Evolutionary conservation across 768 basidiomycete species (phyloP), one percentile per base, ranked within the genome.

Genomic region (Pulveroboletus sp.): DNA sequence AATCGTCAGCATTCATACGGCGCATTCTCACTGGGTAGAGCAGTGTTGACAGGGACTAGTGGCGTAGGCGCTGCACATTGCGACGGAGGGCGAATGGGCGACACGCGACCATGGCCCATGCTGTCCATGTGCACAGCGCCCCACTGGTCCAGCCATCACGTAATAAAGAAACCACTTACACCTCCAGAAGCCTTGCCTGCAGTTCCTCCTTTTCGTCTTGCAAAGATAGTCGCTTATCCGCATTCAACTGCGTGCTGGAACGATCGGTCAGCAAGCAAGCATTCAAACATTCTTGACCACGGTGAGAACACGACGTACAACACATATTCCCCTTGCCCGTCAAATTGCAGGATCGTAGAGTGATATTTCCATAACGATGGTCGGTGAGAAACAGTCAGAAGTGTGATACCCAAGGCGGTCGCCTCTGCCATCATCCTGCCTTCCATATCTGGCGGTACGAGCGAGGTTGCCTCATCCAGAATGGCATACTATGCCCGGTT

Each of bases 361-460:
- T 95, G 93, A 63, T 93, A 91, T 64, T 86, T 86, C 92, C 93
- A 98, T 53, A 97, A 67, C 24, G 90, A 93, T 19, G 94, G 90
- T 9, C 94, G 83, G 72, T 98, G 94, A 31, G 93, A 95, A 27
- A 98, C 94, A 1, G 93, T 97, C 55, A 98, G 70, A 22, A 98
- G 77, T 0, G 94, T 97, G 60, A 97, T 97, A 2, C 87, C 89
- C 23, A 96, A 74, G 44, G 77, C 73, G 0, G 89, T 88, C 2
- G 93, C 94, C 58, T 89, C 80, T 63, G 92, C 89, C 84, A 95
- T 97, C 92, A 98, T 94, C 69, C 78, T 73, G 43, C 87, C 91
- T 71, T 97, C 95, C 67, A 94, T 85, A 45, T 94, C 91, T 5
- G 86, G 79, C 4, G 93, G 93, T 8, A 99, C 94, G 4, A 94